Base-by-base conservation (phyloP, 2,329 filamentous ascomycete genomes). In the Neonectria punicea region DNA sequence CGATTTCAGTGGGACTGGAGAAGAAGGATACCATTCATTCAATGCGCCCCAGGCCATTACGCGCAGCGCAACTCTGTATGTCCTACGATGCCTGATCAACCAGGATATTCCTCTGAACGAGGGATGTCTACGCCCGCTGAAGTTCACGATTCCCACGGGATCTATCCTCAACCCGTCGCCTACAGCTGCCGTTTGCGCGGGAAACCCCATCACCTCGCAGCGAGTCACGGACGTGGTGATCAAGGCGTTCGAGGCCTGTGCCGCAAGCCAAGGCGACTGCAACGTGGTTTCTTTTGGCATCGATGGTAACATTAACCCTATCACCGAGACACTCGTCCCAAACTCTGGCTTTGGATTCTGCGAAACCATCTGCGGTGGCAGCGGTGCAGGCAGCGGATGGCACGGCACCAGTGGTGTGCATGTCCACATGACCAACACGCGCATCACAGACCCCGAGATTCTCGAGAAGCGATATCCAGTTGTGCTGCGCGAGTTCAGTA, bases 41-140 rank as follows among this genome's bases (percentile, higher is more conserved):
- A 79, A 79, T 57, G 75, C 75, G 7, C 77, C 77, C 5, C 65
- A 71, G 39, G 72, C 76, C 49, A 75, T 77, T 59, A 75, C 74
- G 5, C 70, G 77, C 55, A 77, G 74, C 2, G 92, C 92, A 51
- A 94, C 95, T 73, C 94, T 96, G 74, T 96, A 97, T 83, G 93
- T 91, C 71, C 84, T 97, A 14, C 89, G 93, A 46, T 93, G 90
- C 73, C 84, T 97, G 63, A 93, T 97, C 72, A 89, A 87, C 46
- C 88, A 92, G 69, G 92, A 95, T 69, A 94, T 97, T 14, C 93
- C 93, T 0, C 85, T 97, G 5, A 97, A 97, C 80, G 93, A 97
- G 79, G 93, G 93, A 67, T 97, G 93, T 68, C 83, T 97, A 3
- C 88, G 88, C 53, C 93, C 93, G 0, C 91, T 96, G 71, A 85